These are phyloP conservation scores for Lactarius tabidus DNA, from an alignment of 768 basidiomycete genomes.

Conservation along the genomic window DNA sequence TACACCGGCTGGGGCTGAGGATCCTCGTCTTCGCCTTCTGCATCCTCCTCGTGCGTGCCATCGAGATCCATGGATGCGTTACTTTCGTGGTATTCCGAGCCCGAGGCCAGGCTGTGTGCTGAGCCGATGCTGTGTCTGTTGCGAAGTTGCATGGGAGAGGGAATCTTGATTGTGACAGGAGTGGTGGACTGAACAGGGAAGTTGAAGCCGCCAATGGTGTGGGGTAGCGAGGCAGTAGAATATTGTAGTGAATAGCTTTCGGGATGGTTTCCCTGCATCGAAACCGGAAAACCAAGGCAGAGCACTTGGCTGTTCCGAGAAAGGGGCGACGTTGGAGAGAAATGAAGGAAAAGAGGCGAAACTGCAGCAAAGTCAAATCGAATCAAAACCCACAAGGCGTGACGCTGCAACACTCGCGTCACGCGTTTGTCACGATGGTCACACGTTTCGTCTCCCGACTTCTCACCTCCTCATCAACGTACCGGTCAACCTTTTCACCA, in stretches of 20 bases:
- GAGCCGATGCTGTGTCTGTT: constrained; percentile 22
- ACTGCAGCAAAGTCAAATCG: constrained; percentile 11
- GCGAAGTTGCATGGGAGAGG: constrained; percentile 24
- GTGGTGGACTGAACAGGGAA: constrained; percentile 17
- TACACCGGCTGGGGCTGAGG: constrained; percentile 20
- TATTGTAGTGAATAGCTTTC: constrained; percentile 17
- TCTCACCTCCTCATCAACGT: constrained; percentile 20
- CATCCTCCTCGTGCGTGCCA: constrained; percentile 26
- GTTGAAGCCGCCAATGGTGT: constrained; percentile 24
- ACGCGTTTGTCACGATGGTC: constrained; percentile 23
- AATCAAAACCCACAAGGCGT: constrained; percentile 19
- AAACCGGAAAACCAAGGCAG: constrained; percentile 13
- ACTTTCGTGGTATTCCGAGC: constrained; percentile 36
- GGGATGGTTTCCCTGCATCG: constrained; percentile 21
- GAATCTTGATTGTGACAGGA: constrained; percentile 24
- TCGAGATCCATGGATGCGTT: constrained; percentile 34
- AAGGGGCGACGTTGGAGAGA: background rate
- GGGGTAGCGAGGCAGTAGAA: constrained; percentile 10
- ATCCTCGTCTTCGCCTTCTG: constrained; percentile 27
- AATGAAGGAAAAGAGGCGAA: constrained; percentile 1
- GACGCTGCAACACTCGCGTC: constrained; percentile 19
- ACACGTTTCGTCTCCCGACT: constrained; percentile 1
- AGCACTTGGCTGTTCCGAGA: constrained; percentile 1
- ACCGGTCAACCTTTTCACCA: constrained; percentile 9
- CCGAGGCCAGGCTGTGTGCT: constrained; percentile 30